Base-by-base conservation (phyloP, 495 filamentous ascomycete genomes). In the Acidomyces sp. region DNA sequence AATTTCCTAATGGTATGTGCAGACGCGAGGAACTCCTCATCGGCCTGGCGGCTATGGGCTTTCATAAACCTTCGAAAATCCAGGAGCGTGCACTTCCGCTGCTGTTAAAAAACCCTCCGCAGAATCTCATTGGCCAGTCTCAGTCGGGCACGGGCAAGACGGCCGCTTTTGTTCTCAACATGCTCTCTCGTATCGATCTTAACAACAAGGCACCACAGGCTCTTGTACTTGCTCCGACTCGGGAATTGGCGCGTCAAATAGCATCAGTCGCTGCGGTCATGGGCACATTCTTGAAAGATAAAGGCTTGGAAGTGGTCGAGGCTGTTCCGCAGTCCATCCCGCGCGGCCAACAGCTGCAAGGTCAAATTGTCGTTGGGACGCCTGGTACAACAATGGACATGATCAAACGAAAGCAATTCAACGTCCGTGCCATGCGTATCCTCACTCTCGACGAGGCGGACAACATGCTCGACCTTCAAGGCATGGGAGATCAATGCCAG, bases 141-240 rank as follows among this genome's bases (percentile, higher is more conserved):
- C 92, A 99, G 62, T 97, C 92, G 3, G 92, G 92, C 45, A 99
- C 92, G 11, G 92, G 92, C 43, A 99, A 99, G 66, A 99, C 92
- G 7, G 92, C 90, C 22, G 92, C 92, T 22, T 99, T 96, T 59
- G 77, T 85, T 18, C 72, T 93, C 39, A 95, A 90, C 29, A 81
- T 94, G 38, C 71, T 99, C 15, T 77, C 78, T 39, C 82, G 90
- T 34, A 58, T 94, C 51, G 81, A 96, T 48, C 66, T 85, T 32
- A 62, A 52, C 15, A 67, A 72, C 31, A 65, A 75, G n/a, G 37
- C 62, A 30, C 88, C 90, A 6, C 90, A 99, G 63, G 85, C 86
- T 15, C 62, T 99, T 12, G 77, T 87, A 35, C 72, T 99, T 15
- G 90, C 86, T 7, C 90, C 90, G 4, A 95, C 84, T 42, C 81